Conservation (phyloP, 2,329 filamentous ascomycete species). For the Plenodomus tracheiphilus region DNA sequence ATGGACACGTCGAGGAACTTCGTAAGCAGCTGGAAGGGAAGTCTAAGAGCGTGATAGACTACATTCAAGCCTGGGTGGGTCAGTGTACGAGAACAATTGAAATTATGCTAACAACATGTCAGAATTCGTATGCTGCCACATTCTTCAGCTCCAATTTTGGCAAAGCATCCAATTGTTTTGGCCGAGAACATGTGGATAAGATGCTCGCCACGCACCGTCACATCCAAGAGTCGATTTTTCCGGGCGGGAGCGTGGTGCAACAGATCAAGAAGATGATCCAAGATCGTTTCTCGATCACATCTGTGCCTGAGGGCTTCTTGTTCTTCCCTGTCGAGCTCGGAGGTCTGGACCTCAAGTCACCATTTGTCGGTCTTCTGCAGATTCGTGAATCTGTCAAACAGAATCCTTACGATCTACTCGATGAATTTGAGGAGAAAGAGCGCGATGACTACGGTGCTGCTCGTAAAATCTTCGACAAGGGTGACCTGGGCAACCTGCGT, state of each 20-base stretch:
- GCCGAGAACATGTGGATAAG: conserved; percentile 55
- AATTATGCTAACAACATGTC: conserved; percentile 31
- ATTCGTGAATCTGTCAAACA: conserved; percentile 42
- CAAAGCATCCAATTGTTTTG: conserved; percentile 56
- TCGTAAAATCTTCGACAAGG: conserved; percentile 35
- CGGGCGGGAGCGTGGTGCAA: conserved; percentile 34
- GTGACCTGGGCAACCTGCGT: conserved; percentile 8
- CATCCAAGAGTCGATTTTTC: conserved; percentile 55
- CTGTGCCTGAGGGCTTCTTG: conserved; percentile 57
- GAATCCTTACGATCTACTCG: conserved; percentile 48
- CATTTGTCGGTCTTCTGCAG: conserved; percentile 53
- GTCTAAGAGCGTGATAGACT: conserved; percentile 38
- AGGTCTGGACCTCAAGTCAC: conserved; percentile 55
- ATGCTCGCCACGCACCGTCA: conserved; percentile 56
- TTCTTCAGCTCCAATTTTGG: conserved; percentile 61
- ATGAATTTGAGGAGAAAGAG: conserved; percentile 45
- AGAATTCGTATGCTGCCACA: conserved; percentile 57
- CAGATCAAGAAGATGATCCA: conserved; percentile 54
- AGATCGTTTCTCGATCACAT: conserved; percentile 54
- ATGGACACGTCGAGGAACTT: conserved; percentile 35
- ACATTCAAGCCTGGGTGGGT: conserved; percentile 28
- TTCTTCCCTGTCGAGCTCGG: conserved; percentile 58
- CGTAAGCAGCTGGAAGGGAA: conserved; percentile 34
- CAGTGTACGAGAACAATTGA: not conserved
- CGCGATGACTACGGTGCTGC: conserved; percentile 42